phyloP scores from a whole-genome alignment of 495 filamentous ascomycete species.

The Annulohypoxylon maeteangense region DNA sequence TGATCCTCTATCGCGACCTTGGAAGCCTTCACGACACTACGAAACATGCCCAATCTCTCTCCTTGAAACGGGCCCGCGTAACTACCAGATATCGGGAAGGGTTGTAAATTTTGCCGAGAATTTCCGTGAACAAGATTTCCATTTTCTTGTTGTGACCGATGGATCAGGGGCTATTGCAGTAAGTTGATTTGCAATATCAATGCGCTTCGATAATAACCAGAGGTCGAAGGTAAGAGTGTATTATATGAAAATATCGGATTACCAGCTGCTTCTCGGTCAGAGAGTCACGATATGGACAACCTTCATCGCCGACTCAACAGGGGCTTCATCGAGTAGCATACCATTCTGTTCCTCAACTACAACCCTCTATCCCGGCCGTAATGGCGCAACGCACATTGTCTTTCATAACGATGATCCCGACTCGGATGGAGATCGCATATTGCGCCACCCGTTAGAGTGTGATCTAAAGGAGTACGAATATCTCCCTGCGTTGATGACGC shows the following conservation, averaged over 20 bases:
- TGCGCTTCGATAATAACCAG: neutral
- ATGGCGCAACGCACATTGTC: conserved; percentile 61
- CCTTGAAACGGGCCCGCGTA: conserved; percentile 62
- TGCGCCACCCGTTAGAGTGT: conserved; percentile 60
- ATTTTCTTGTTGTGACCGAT: conserved; percentile 68
- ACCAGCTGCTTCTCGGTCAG: conserved; percentile 53
- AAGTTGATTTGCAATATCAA: conserved; percentile 10
- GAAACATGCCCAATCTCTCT: conserved; percentile 60
- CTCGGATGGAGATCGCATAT: conserved; percentile 53
- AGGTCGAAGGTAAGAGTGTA: conserved; percentile 55
- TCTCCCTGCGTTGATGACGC: conserved; percentile 63
- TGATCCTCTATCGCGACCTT: conserved; percentile 56
- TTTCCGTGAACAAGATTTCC: conserved; percentile 54
- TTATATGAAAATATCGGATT: conserved; percentile 45
- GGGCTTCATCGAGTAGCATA: conserved; percentile 32
- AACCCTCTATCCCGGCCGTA: conserved; percentile 63
- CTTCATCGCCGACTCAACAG: conserved; percentile 51
- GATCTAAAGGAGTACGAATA: conserved; percentile 43
- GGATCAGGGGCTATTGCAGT: conserved; percentile 67
- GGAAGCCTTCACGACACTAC: conserved; percentile 67
- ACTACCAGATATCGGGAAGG: conserved; percentile 66
- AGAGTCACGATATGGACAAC: conserved; percentile 57
- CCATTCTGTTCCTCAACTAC: conserved; percentile 49
- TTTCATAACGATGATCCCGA: conserved; percentile 55
- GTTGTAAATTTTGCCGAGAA: conserved; percentile 64